phyloP scores from a whole-genome alignment of 208 protist species.

The Leishmania tarentolae region DNA sequence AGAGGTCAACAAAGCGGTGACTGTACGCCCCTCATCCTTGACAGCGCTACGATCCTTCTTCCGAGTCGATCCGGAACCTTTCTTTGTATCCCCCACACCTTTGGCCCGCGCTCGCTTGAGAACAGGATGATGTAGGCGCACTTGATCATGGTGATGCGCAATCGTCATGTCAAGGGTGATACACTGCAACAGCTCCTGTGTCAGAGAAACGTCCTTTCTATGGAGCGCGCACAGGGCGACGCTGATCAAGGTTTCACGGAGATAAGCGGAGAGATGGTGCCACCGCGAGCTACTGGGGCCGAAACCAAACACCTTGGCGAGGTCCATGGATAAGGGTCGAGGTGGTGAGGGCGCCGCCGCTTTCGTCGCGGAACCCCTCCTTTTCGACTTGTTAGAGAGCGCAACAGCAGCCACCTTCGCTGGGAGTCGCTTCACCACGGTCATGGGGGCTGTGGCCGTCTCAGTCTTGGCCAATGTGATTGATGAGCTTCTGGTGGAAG shows the following conservation, averaged over 20 bases:
- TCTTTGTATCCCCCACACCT: background rate
- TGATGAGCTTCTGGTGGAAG: background rate
- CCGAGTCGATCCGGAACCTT: background rate
- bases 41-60: slow-evolving; percentile 4
- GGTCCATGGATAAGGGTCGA: slow-evolving; percentile 9
- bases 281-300: slow-evolving; percentile 13
- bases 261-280: slow-evolving; percentile 15
- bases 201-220: slow-evolving; percentile 23
- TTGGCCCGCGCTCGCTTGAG: background rate
- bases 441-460: background rate
- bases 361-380: background rate
- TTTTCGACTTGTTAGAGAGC: background rate
- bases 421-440: slow-evolving; percentile 1
- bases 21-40: background rate
- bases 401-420: background rate
- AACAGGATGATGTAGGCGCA: background rate
- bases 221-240: slow-evolving; percentile 27
- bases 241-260: slow-evolving; percentile 30
- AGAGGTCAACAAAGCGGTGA: background rate
- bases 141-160: slow-evolving; percentile 18
- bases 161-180: slow-evolving; percentile 30
- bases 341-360: background rate
- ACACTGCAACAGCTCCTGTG: slow-evolving; percentile 32
- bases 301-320: slow-evolving; percentile 28
- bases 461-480: background rate